Evolutionary conservation across 1,139 yeast species (phyloP).

Genomic region (Debaryomyces sp.): DNA sequence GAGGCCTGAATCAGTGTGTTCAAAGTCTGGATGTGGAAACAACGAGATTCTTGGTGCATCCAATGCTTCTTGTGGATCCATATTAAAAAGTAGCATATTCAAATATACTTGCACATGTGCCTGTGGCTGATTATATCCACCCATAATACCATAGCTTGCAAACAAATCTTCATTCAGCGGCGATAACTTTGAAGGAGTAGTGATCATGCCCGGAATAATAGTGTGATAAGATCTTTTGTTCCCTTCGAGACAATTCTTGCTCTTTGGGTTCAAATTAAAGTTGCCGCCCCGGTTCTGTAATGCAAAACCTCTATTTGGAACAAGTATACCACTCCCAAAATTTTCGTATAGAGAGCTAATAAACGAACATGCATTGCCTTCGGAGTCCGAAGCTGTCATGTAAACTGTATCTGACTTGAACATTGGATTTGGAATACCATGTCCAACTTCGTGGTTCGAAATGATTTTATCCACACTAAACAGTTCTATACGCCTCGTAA

Average conservation of each 20-base stretch:
- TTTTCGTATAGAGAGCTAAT: conserved; percentile 73
- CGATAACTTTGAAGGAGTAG: conserved; percentile 29
- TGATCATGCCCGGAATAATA: conserved; percentile 78
- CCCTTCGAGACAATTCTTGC: conserved; percentile 65
- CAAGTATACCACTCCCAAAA: conserved; percentile 75
- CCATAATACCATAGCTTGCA: conserved; percentile 84
- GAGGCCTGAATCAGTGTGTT: conserved; percentile 50
- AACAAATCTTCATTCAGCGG: conserved; percentile 32
- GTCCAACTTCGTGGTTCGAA: conserved; percentile 44
- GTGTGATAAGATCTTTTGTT: conserved; percentile 82
- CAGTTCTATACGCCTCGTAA: conserved; percentile 50
- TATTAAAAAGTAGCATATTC: conserved; percentile 62
- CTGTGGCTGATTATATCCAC: conserved; percentile 86
- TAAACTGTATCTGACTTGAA: conserved; percentile 78
- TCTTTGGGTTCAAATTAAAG: conserved; percentile 62
- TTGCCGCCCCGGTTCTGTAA: conserved; percentile 80
- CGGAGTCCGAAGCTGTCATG: conserved; percentile 65
- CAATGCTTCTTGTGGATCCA: conserved; percentile 72
- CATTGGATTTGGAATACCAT: conserved; percentile 63
- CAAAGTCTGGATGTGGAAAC: conserved; percentile 46
- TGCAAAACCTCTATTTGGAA: conserved; percentile 67
- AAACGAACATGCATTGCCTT: conserved; percentile 82
- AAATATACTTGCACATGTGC: conserved; percentile 80
- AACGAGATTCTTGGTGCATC: conserved; percentile 78
- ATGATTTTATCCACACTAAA: conserved; percentile 45